Evolutionary conservation across 495 filamentous ascomycete species (phyloP).

Genomic region (Aspergillus indologenus): DNA sequence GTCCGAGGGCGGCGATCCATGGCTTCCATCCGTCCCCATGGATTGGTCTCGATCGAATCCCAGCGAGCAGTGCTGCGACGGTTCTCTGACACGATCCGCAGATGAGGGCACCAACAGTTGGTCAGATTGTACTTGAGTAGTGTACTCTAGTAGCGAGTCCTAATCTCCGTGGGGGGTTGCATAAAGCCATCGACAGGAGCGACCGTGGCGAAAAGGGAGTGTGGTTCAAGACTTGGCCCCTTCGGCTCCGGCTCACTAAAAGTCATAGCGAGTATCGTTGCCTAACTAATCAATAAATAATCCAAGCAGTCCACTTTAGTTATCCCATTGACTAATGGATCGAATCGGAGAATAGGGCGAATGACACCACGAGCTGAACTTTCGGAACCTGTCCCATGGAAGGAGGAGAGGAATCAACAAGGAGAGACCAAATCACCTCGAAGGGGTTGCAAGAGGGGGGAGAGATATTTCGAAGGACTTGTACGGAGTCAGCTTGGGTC

Average conservation of each 20-base stretch:
- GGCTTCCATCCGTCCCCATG: neutral
- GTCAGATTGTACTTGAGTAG: neutral
- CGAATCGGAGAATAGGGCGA: neutral
- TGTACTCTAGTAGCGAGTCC: neutral
- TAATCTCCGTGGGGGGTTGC: neutral
- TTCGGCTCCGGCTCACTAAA: constrained; percentile 1
- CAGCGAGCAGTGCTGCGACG: constrained; percentile 9
- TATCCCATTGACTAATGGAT: neutral
- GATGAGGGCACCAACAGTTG: constrained; percentile 2
- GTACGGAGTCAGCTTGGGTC: too few relatives aligned
- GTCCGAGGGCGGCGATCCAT: constrained; percentile 2
- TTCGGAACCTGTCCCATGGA: neutral
- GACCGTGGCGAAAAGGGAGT: constrained; percentile 4
- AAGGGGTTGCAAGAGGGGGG: neutral
- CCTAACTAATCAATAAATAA: constrained; percentile 3
- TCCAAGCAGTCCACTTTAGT: neutral
- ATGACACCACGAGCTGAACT: neutral
- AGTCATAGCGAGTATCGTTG: neutral
- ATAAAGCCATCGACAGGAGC: neutral
- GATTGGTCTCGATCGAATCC: neutral
- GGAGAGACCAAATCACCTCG: neutral
- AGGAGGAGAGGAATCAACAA: neutral
- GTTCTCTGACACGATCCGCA: constrained; percentile 22
- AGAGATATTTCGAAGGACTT: too few relatives aligned
- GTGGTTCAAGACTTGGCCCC: constrained; percentile 8